A percentile compares a stretch with the other conserved stretches of the same genome.
Evolutionary conservation across 805 yeast genomes (phyloP).

Genomic region (Metschnikowia proteae): DNA sequence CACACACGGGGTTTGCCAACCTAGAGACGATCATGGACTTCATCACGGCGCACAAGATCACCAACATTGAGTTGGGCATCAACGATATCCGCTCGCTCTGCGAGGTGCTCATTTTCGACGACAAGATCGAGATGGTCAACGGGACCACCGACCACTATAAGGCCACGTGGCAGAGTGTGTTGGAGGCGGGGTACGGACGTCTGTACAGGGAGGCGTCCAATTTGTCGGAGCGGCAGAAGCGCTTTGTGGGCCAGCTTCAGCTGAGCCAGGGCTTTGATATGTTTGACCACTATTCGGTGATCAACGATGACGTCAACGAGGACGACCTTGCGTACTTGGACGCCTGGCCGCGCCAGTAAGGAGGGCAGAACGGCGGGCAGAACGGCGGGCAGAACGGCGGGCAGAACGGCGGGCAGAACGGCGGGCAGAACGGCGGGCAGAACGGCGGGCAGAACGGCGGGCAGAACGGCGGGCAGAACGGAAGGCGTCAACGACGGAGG

Average conservation of each 20-base stretch:
- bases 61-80: conserved; percentile 73
- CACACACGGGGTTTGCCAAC: conserved; percentile 61
- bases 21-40: conserved; percentile 73
- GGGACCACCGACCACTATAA: conserved; percentile 59
- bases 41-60: conserved; percentile 65
- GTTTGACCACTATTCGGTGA: conserved; percentile 40
- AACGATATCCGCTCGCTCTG: conserved; percentile 78
- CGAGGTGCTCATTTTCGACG: conserved; percentile 85
- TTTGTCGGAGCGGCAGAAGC: conserved; percentile 12
- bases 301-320: conserved; percentile 34
- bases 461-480: too few species aligned
- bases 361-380: conserved; percentile 13
- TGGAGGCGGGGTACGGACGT: conserved; percentile 60
- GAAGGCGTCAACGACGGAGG: too few species aligned
- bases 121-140: conserved; percentile 62
- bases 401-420: too few species aligned
- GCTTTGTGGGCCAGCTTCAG: conserved; percentile 12
- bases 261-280: conserved; percentile 29
- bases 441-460: too few species aligned
- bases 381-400: too few species aligned
- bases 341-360: conserved; percentile 37
- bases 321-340: conserved; percentile 47
- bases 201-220: conserved; percentile 22
- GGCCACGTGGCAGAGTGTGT: conserved; percentile 79
- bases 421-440: too few species aligned